phyloP scores from a whole-genome alignment of 768 basidiomycete genomes.

The Paxillus ammoniavirescens region DNA sequence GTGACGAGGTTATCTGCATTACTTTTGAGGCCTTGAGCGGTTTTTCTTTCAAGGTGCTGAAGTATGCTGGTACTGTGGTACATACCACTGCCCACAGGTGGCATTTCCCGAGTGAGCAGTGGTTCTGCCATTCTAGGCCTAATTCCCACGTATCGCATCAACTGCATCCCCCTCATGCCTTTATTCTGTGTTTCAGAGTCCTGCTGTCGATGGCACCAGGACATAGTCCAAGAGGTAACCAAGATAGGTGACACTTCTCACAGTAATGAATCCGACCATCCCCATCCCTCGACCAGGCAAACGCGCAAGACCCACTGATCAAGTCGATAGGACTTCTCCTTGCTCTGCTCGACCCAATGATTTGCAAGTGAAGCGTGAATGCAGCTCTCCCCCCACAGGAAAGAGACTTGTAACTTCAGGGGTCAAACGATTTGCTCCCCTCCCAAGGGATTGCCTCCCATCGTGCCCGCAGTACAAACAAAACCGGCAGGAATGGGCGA shows the following conservation, averaged over 20 bases:
- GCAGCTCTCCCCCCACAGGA: conserved; percentile 12
- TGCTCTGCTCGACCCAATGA: neutral
- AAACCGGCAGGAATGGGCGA: conserved; percentile 23
- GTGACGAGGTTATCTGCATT: too few species aligned
- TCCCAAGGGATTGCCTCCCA: conserved; percentile 25
- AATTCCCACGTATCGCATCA: conserved; percentile 1
- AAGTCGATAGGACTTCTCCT: neutral
- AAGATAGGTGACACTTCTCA: too few species aligned
- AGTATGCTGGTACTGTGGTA: neutral
- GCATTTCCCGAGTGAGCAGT: too few species aligned
- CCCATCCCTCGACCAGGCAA: conserved; percentile 11
- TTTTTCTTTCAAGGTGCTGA: neutral
- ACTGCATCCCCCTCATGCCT: neutral
- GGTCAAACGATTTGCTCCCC: conserved; percentile 26
- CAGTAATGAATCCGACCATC: conserved; percentile 1
- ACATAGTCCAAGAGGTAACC: neutral
- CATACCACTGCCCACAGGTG: too few species aligned
- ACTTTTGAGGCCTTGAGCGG: too few species aligned
- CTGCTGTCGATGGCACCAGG: neutral
- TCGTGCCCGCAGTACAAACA: conserved; percentile 16
- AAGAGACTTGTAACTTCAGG: conserved; percentile 25
- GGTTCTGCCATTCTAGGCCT: too few species aligned
- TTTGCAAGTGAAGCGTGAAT: conserved; percentile 20
- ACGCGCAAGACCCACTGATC: conserved; percentile 7
- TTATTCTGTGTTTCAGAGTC: neutral